phyloP scores from a whole-genome alignment of 345 rosid genomes.

The Geranium rotundifolium region DNA sequence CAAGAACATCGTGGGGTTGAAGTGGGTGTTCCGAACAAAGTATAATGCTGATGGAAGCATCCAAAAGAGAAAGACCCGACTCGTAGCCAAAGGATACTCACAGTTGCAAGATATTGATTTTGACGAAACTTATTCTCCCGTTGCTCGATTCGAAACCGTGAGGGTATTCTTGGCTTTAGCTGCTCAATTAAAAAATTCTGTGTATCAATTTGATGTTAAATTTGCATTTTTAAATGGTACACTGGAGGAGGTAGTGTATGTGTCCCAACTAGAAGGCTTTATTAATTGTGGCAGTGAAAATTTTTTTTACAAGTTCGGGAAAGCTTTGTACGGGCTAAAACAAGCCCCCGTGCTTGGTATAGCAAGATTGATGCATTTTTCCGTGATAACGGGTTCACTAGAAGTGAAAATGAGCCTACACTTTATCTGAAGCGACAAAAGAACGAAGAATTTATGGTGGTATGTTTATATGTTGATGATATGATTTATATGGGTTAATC shows the following conservation, averaged over 20 bases:
- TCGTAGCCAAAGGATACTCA: background rate
- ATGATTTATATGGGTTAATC: background rate
- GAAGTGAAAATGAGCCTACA: background rate
- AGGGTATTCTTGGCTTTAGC: background rate
- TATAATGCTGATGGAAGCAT: background rate
- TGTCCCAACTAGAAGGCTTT: background rate
- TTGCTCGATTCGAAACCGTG: background rate
- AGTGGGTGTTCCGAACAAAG: background rate
- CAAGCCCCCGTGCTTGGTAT: background rate
- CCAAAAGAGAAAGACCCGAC: background rate
- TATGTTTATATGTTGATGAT: background rate
- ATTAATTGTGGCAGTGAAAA: background rate
- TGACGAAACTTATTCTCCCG: background rate
- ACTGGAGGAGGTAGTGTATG: background rate
- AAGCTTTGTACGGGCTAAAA: background rate
- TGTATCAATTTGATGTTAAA: background rate
- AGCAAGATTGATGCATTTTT: background rate
- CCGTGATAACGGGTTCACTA: background rate
- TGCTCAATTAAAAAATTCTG: background rate
- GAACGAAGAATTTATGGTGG: background rate
- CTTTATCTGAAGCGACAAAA: slow-evolving; percentile 1
- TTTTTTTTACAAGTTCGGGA: background rate
- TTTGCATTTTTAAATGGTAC: background rate
- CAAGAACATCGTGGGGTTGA: background rate
- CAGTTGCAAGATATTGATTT: background rate